Evolutionary conservation across 805 yeast species (phyloP), one percentile per base, ranked within the genome.

Genomic region (Candida qinlingensis): DNA sequence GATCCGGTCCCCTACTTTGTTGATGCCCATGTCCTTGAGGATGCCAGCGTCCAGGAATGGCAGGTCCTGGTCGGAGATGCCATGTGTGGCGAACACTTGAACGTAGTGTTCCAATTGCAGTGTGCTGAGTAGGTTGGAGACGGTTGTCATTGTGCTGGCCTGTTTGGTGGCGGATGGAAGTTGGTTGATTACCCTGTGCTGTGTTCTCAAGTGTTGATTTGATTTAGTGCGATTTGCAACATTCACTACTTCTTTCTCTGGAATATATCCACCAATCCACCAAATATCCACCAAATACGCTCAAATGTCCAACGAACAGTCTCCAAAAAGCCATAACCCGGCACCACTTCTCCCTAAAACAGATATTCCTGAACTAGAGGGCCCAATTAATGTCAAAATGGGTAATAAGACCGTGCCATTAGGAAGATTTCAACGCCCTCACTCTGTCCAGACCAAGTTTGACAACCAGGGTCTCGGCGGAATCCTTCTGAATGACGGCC

Each of bases 1-100:
- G 25, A 92, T 71, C 29, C 97, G 70, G 63, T 94, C 98, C 1
- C 98, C 97, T 12, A 92, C 78, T 54, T 80, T 84, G n/a, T 58
- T 53, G 9, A 92, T 65, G 0, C 96, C 96, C 9, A 94, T 62
- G 48, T 85, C 94, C 42, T 75, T 77, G 48, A 92, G 73, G 1
- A 89, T 78, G 6, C 67, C 71, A 39, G 76, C 72, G 58, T 87
- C 96, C n/a, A 72, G 34, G 44, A 54, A 64, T 13, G 58, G 60
- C 8, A 72, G 38, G 5, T 62, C 59, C 1, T 60, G 62, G 28
- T 48, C 55, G 1, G 53, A 44, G 13, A 61, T 55, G 6, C 54
- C 51, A 46, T 54, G 55, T 19, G 54, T 53, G 26, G 25, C 25
- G 45, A 53, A 53, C 4, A n/a, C 9, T 1, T 33, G 36, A 1